Evolutionary conservation across 1,284 basidiomycete genomes (phyloP).

Genomic region (Gymnopus androsaceus): DNA sequence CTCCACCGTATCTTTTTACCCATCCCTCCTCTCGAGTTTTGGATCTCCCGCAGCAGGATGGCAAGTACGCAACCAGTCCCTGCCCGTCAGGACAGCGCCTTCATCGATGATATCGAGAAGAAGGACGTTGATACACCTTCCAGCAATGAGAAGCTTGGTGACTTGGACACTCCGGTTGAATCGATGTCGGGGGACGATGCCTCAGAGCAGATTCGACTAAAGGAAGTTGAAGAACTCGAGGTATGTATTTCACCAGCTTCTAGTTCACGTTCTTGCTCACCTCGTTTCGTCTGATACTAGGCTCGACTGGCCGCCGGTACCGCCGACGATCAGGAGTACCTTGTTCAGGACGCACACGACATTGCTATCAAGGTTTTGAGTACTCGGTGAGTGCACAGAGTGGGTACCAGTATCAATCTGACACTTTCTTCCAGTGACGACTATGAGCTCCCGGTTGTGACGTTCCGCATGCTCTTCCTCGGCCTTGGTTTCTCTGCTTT

Average conservation of each 20-base stretch:
- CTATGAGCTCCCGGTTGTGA: conserved; percentile 19
- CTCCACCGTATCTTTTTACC: not conserved
- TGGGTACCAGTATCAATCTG: too few relatives aligned
- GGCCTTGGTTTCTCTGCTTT: conserved; percentile 19
- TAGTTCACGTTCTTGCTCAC: not conserved
- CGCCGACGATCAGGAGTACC: conserved; percentile 17
- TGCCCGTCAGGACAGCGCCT: conserved; percentile 2
- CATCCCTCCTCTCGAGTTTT: not conserved
- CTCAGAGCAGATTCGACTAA: conserved; percentile 1
- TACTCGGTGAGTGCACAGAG: conserved; percentile 18
- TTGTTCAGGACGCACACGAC: conserved; percentile 19
- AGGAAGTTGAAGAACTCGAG: conserved; percentile 9
- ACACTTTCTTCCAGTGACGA: conserved; percentile 15
- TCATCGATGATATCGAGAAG: conserved; percentile 4
- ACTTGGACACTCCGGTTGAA: not conserved
- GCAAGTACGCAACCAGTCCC: not conserved
- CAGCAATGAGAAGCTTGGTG: not conserved
- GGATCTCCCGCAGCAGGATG: not conserved
- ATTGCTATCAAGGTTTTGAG: conserved; percentile 22
- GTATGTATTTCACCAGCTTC: not conserved
- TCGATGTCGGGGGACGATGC: not conserved
- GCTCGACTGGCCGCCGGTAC: conserved; percentile 17
- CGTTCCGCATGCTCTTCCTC: conserved; percentile 21
- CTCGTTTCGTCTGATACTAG: conserved; percentile 1
- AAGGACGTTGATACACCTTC: not conserved